A percentile compares a stretch with the other conserved stretches of the same genome.
Evolutionary conservation across 2,329 filamentous ascomycete genomes (phyloP).

Genomic region (Zymoseptoria pseudotritici): DNA sequence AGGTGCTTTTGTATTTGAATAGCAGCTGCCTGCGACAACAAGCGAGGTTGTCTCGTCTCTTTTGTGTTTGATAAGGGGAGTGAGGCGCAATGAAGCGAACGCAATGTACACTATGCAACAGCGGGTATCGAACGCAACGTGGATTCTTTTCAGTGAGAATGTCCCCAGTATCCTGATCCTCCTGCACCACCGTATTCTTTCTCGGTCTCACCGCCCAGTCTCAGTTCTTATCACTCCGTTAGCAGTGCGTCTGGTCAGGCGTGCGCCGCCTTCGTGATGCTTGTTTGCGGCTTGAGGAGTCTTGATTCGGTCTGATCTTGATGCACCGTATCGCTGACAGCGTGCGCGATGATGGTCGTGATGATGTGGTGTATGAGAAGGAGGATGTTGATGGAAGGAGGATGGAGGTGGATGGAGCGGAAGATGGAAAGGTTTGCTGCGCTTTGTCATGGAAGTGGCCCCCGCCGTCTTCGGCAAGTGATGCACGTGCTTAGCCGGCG

Average conservation of each 20-base stretch:
- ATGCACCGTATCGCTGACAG: background rate
- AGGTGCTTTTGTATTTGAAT: constrained; percentile 25
- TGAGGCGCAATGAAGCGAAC: constrained; percentile 11
- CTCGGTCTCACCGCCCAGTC: background rate
- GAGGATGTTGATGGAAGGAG: background rate
- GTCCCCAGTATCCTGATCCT: background rate
- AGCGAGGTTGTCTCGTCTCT: constrained; percentile 4
- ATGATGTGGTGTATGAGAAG: background rate
- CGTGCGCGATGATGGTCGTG: background rate
- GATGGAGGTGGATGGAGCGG: background rate
- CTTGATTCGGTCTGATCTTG: background rate
- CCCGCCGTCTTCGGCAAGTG: background rate
- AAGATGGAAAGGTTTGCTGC: background rate
- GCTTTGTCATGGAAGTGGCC: background rate
- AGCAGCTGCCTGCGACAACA: constrained; percentile 24
- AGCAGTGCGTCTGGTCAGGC: background rate
- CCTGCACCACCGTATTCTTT: background rate
- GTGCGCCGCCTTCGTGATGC: background rate
- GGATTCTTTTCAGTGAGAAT: background rate
- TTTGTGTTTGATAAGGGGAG: constrained; percentile 10
- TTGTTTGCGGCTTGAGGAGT: background rate
- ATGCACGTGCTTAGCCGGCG: background rate
- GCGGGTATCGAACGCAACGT: constrained; percentile 2
- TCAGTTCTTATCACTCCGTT: background rate
- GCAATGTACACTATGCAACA: constrained; percentile 10